A percentile compares a stretch with the other conserved stretches of the same genome.
Conservation (phyloP, 2,329 filamentous ascomycete genomes). For the Tolypocladium tundrense region DNA sequence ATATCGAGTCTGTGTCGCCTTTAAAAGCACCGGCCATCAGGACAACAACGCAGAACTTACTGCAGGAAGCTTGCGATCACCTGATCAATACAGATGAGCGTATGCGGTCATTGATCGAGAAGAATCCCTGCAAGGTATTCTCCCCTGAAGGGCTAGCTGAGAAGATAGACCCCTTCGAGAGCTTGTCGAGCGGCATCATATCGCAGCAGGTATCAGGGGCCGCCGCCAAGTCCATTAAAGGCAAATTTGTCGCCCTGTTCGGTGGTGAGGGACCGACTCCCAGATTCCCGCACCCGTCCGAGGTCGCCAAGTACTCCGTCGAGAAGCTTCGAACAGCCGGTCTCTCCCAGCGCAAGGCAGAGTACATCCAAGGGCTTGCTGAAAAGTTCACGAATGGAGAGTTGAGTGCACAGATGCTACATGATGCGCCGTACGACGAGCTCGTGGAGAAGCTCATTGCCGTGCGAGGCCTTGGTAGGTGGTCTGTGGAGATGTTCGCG, state of each 20-base stretch:
- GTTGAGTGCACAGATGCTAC: conserved; percentile 64
- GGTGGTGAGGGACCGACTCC: conserved; percentile 20
- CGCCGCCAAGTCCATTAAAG: conserved; percentile 80
- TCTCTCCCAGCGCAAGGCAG: conserved; percentile 87
- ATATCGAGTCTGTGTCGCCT: conserved; percentile 34
- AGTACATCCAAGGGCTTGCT: conserved; percentile 82
- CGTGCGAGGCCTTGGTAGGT: conserved; percentile 76
- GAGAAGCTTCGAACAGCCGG: conserved; percentile 70
- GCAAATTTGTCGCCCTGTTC: conserved; percentile 73
- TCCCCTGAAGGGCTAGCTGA: conserved; percentile 74
- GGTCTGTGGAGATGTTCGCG: conserved; percentile 98
- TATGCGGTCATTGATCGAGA: conserved; percentile 61
- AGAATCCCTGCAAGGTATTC: conserved; percentile 70
- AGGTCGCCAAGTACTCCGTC: conserved; percentile 56
- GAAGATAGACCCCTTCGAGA: conserved; percentile 78
- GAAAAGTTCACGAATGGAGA: conserved; percentile 69
- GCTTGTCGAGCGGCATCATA: conserved; percentile 78
- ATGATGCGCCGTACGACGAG: conserved; percentile 74
- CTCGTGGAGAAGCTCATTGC: conserved; percentile 73
- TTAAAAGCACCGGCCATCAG: conserved; percentile 24
- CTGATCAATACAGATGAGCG: conserved; percentile 63
- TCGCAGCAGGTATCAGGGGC: conserved; percentile 93
- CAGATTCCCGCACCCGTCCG: conserved; percentile 64
- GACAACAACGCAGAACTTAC: conserved; percentile 59
- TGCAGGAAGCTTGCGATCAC: conserved; percentile 66